Base-by-base conservation (phyloP, 2,329 filamentous ascomycete genomes). In the Fusarium incarnatum region DNA sequence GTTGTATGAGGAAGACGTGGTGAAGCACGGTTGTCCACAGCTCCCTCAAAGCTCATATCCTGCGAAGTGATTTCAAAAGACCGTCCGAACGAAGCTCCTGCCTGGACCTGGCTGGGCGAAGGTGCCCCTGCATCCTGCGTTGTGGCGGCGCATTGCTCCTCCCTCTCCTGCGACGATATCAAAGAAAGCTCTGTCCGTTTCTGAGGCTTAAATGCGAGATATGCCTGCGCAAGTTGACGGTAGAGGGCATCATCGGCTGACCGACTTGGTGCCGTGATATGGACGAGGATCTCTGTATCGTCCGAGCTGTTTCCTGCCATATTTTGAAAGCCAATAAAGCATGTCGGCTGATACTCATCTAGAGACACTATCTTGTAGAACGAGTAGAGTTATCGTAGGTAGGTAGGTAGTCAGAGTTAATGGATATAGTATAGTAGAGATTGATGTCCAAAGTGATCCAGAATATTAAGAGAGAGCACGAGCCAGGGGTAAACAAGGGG, bases 271-370 rank as follows among this genome's bases (percentile, higher is more conserved):
- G 87, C 87, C 13, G 83, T 77, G 58, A 87, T 82, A 74, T 89
- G 87, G 53, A 88, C 82, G 46, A 89, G 80, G 46, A 89, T 86
- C 77, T 89, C 86, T 54, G 83, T 79, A 62, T 83, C 78, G 20
- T 65, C 62, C 45, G 60, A 66, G 48, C 62, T 54, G 60, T 67
- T 74, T 44, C 62, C 63, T 49, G 73, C 68, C 78, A 79, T 80
- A 50, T 28, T 64, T 60, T 47, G 55, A 44, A 47, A 47, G 44
- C 60, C 54, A 63, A 42, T 47, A 48, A 68, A 73, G 70, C 76
- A 77, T 77, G 60, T 56, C 73, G 71, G 56, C 57, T 49, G 25
- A 37, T 56, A 56, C 50, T 48, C 37, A 56, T 32, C 34, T 32
- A 25, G 53, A 50, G 50, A 63, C n/a, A 50, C 32, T 61, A 55